Base-by-base conservation (phyloP, 1,284 basidiomycete species). In the Sporisorium reilianum region DNA sequence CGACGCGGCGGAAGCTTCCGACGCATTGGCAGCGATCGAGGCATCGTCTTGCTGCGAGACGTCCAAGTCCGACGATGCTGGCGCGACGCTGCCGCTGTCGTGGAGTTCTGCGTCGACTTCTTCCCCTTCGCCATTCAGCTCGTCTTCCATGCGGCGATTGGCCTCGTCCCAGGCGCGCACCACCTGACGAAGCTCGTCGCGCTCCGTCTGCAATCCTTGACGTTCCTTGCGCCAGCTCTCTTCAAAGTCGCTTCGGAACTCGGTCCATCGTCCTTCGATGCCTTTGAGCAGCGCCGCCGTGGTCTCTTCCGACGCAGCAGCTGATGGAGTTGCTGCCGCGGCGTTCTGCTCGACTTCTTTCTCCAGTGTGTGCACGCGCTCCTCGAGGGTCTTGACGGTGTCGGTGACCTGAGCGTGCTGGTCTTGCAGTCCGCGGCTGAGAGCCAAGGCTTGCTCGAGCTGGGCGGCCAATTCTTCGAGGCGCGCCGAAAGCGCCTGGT, bases 101-200 rank as follows among this genome's bases (percentile, higher is more conserved):
- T 50, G 48, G 10, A 14, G 9, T 22, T 59, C 52, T 26, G 42
- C 28, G 14, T 61, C 57, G 16, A 14, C 57, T 3, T 18, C 49
- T n/a, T 30, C 55, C 7, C n/a, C 38, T 41, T 73, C 42, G 34
- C 53, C 52, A 55, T 73, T 65, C 23, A 69, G 30, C 50, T 69
- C 67, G 53, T 87, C 87, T 54, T 87, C 86, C 25, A 86, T 86
- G 25, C 86, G 79, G 23, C 86, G 71, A 64, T 86, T 86, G 22
- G 87, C 85, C 65, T 87, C 88, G 75, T 97, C 95, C 91, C 93
- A 95, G 70, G 95, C 93, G 40, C 92, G 89, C 38, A 92, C 89
- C 10, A 93, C 92, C 23, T 89, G 88, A 42, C 88, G 87, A 8
- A 97, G 87, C 32, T 92, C 88, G 70, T 92, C 91, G 2, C 93